Conservation (phyloP, 2,329 filamentous ascomycete genomes). For the Dactylellina leptospora region DNA sequence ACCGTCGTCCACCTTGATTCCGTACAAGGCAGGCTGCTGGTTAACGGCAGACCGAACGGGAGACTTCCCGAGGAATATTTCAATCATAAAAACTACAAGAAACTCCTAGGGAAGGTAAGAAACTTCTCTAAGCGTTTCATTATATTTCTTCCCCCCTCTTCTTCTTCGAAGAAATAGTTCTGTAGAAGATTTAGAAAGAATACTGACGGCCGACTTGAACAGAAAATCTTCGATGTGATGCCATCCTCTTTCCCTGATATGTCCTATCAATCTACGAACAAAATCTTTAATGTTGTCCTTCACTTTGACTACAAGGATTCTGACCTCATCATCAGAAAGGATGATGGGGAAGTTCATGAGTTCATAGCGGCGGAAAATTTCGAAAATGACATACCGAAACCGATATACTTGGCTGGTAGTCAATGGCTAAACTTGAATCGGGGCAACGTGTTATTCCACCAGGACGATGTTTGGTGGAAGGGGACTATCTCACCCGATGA, state of each 20-base stretch:
- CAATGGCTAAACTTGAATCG: conserved; percentile 24
- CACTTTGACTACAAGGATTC: conserved; percentile 2
- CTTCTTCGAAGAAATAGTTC: no score
- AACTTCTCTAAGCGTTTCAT: background rate
- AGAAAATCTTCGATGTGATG: background rate
- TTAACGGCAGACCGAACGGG: conserved; percentile 65
- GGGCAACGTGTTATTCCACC: background rate
- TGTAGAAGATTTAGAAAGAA: background rate
- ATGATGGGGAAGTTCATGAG: conserved; percentile 3
- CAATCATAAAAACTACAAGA: conserved; percentile 60
- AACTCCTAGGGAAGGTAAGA: conserved; percentile 63
- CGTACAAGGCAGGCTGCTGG: conserved; percentile 65
- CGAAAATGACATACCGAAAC: conserved; percentile 2
- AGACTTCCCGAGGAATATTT: conserved; percentile 64
- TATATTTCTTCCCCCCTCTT: background rate
- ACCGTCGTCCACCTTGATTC: conserved; percentile 64
- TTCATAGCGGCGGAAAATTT: conserved; percentile 17
- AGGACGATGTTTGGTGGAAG: conserved; percentile 6
- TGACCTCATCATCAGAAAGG: conserved; percentile 18
- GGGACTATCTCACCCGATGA: background rate
- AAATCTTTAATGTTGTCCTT: background rate
- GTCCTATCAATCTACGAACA: background rate
- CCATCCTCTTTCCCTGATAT: background rate
- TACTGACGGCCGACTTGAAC: conserved; percentile 12
- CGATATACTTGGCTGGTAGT: conserved; percentile 3